Evolutionary conservation across 306 rosid genomes (phyloP).

Genomic region (Oxytropis ochrocephala): DNA sequence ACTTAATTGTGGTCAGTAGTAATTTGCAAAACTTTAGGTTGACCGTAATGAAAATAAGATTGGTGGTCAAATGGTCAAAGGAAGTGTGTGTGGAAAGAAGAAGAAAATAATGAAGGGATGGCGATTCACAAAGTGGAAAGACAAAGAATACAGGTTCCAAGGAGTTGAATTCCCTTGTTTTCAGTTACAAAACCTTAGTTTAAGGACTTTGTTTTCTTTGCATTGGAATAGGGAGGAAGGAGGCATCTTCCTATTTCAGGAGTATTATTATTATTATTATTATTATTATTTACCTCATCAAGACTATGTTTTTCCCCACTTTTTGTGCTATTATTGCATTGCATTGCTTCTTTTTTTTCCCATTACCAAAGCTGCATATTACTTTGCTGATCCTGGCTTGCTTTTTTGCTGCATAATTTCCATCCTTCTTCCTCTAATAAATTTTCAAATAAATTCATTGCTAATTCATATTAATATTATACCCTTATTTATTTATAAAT

Average conservation of each 20-base stretch:
- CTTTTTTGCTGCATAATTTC: too few relatives aligned
- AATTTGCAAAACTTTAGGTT: background rate
- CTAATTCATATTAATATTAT: too few relatives aligned
- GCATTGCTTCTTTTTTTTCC: too few relatives aligned
- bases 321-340: background rate
- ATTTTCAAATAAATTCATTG: too few relatives aligned
- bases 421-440: too few relatives aligned
- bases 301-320: background rate
- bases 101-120: conserved; percentile 2
- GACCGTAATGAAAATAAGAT: background rate
- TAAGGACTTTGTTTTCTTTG: conserved; percentile 31
- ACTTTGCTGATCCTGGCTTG: too few relatives aligned
- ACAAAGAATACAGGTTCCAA: conserved; percentile 34
- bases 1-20: background rate
- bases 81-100: conserved; percentile 26
- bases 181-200: conserved; percentile 33
- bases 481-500: too few relatives aligned
- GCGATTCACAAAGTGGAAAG: conserved; percentile 16
- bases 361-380: too few relatives aligned
- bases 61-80: conserved; percentile 34
- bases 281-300: background rate
- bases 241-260: conserved; percentile 18
- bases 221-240: conserved; percentile 30
- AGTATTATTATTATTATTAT: too few relatives aligned
- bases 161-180: conserved; percentile 39